Percentiles rank a stretch among this genome's conserved stretches.
These are phyloP conservation scores for Letharia lupina DNA, from an alignment of 495 filamentous ascomycete species.

Conservation along the genomic window DNA sequence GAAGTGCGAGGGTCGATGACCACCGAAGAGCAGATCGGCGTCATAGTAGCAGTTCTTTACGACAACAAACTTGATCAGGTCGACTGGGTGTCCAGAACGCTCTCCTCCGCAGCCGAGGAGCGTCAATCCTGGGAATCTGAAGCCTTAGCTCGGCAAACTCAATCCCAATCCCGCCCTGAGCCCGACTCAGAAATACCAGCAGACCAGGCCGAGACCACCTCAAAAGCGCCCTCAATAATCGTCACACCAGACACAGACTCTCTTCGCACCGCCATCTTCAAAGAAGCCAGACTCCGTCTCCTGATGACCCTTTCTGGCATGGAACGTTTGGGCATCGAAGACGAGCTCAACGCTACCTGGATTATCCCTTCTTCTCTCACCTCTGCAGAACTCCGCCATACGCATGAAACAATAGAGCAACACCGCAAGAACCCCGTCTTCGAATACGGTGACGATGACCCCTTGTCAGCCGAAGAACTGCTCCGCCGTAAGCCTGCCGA, in stretches of 20 bases:
- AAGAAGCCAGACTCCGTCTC: constrained; percentile 81
- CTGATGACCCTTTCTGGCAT: constrained; percentile 72
- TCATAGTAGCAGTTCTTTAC: constrained; percentile 70
- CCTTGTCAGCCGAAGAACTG: constrained; percentile 51
- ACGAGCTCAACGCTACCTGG: constrained; percentile 73
- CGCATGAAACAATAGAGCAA: constrained; percentile 55
- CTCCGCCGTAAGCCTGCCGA: constrained; percentile 59
- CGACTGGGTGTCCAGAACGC: constrained; percentile 70
- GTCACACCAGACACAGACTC: constrained; percentile 62
- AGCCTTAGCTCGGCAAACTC: constrained; percentile 47
- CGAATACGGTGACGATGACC: constrained; percentile 57
- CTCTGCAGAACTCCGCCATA: constrained; percentile 53
- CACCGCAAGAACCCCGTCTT: constrained; percentile 63
- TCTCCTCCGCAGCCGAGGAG: constrained; percentile 61
- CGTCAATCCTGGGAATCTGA: constrained; percentile 71
- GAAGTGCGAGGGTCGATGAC: constrained; percentile 66
- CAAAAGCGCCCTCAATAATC: constrained; percentile 30
- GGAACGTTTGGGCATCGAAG: constrained; percentile 55
- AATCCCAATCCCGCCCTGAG: neutral
- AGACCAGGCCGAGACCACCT: neutral
- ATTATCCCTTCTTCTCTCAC: constrained; percentile 60
- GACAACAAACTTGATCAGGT: constrained; percentile 64
- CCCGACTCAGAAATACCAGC: neutral
- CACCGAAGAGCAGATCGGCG: constrained; percentile 59
- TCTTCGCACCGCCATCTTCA: constrained; percentile 67